Evolutionary conservation across 192 early-diverging fungal genomes (phyloP).

Genomic region (Linnemannia schmuckeri): DNA sequence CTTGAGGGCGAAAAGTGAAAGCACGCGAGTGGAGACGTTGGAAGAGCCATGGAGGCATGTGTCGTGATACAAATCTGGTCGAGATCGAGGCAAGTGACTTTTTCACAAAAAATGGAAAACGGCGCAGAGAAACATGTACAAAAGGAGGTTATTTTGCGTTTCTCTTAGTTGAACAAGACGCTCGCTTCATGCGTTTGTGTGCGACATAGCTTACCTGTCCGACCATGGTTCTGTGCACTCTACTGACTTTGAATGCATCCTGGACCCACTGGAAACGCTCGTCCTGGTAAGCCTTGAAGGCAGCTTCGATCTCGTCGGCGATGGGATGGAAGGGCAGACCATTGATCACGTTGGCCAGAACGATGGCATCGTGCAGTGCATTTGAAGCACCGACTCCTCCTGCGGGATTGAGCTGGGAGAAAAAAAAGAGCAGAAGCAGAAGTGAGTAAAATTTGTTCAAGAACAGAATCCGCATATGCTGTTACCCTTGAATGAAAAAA

Average conservation of each 20-base stretch:
- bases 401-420: not conserved
- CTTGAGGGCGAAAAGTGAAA: not conserved
- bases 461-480: not conserved
- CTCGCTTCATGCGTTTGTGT: too few species aligned
- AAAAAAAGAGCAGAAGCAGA: not conserved
- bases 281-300: slow-evolving; percentile 21
- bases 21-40: not conserved
- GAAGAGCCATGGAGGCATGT: slow-evolving; percentile 11
- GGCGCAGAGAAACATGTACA: too few species aligned
- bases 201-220: slow-evolving; percentile 15
- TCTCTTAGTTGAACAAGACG: too few species aligned
- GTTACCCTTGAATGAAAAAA: not conserved
- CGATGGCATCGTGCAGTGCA: slow-evolving; percentile 31
- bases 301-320: not conserved
- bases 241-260: not conserved
- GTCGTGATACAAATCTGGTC: not conserved
- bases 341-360: slow-evolving; percentile 29
- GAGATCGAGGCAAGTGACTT: not conserved
- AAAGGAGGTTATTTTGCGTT: not conserved
- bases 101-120: too few species aligned
- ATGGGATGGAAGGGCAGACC: not conserved
- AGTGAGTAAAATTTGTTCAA: not conserved
- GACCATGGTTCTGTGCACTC: not conserved
- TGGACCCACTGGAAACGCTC: slow-evolving; percentile 6
- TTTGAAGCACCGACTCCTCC: not conserved